Conservation (phyloP, 345 rosid genomes). For the Psidium guajava region DNA sequence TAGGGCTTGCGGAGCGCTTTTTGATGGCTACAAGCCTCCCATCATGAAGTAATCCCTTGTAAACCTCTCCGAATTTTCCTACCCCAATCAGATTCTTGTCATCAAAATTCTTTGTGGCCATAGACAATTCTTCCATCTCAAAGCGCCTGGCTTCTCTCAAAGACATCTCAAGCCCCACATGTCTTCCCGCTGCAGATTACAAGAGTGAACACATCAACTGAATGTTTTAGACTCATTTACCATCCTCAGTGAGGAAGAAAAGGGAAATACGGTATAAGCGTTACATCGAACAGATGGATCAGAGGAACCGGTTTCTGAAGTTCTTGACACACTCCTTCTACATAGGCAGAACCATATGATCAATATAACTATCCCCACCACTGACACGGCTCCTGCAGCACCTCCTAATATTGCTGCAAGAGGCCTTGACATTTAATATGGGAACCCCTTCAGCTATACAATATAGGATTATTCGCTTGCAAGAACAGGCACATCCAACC, state of each 20-base stretch:
- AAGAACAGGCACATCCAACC: constrained; percentile 25
- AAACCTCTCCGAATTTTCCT: constrained; percentile 89
- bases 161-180: constrained; percentile 58
- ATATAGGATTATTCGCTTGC: constrained; percentile 5
- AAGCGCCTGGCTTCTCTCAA: constrained; percentile 70
- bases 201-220: background rate
- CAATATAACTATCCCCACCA: constrained; percentile 41
- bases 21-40: constrained; percentile 91
- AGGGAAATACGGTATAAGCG: background rate
- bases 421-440: constrained; percentile 71
- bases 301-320: constrained; percentile 84
- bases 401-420: constrained; percentile 85
- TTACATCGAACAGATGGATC: constrained; percentile 70
- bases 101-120: constrained; percentile 67
- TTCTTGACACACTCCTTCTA: constrained; percentile 39
- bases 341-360: constrained; percentile 54
- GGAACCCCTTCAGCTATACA: constrained; percentile 40
- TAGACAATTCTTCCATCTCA: constrained; percentile 74
- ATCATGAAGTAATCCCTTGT: constrained; percentile 84
- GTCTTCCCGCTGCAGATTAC: constrained; percentile 41
- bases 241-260: background rate
- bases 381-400: constrained; percentile 91
- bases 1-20: constrained; percentile 63
- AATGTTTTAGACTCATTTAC: background rate
- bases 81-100: constrained; percentile 68